Evolutionary conservation across 2,329 filamentous ascomycete species (phyloP), one percentile per base, ranked within the genome.

Genomic region (Curvularia spicifera): DNA sequence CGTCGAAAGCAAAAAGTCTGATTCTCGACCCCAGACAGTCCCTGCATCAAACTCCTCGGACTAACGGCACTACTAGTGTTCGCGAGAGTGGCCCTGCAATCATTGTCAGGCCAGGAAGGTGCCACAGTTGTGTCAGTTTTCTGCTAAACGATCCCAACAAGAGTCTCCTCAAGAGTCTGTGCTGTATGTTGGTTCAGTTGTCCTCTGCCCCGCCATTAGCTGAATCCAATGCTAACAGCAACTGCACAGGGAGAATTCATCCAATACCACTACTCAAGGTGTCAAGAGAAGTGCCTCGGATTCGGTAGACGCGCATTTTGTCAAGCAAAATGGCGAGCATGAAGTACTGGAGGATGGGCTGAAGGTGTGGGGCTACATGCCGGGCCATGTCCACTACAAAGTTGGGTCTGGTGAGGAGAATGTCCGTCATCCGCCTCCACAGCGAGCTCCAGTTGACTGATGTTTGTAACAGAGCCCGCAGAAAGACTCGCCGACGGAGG

Each of bases 1-100:
- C 77, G 81, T 8, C 78, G 81, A 42, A 84, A 84, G 68, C 82
- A 83, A 62, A 83, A 82, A 76, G 80, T 77, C 70, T 65, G 70
- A 54, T 48, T 37, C 52, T 56, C 37, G 24, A 39, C 52, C 45
- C 35, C 45, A 40, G 56, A 51, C 40, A 42, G 43, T 22, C 45
- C 55, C 57, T 56, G 54, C 42, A 54, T 59, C 35, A 40, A 33
- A 4, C 37, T 8, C 15, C 44, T 44, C 31, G 50, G 42, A 46
- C 71, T 72, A 59, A 72, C 50, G 42, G 54, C 20, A 42, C 35
- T 28, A 40, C 46, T 65, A 83, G 81, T 84, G 82, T 64, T 81
- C 78, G 58, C 78, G 80, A 33, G 74, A 81, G 65, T 84, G 82
- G 78, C 81, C 81, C 2, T 83, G 82, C 65, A 81, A 82, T 59